Evolutionary conservation across 2,329 filamentous ascomycete species (phyloP).

Genomic region (Colletotrichum sp.): DNA sequence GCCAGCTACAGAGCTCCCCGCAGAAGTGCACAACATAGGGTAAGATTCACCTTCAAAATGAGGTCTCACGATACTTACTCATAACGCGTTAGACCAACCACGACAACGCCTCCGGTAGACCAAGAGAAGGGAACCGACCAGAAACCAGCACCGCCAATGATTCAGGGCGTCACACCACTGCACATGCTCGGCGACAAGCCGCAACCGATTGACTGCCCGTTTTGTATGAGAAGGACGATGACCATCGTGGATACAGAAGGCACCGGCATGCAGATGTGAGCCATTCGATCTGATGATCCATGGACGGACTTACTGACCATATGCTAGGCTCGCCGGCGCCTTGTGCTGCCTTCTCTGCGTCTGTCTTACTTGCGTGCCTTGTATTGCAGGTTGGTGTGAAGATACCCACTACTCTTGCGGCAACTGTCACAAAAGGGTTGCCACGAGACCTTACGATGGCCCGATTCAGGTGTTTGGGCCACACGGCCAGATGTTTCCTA

Average conservation of each 20-base stretch:
- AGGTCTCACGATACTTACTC: neutral
- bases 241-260: constrained; percentile 28
- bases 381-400: constrained; percentile 36
- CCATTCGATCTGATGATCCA: neutral
- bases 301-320: neutral
- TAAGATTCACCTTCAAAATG: no score
- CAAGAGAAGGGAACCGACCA: neutral
- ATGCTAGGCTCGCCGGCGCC: constrained; percentile 29
- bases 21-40: neutral
- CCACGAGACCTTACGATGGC: constrained; percentile 25
- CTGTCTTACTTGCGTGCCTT: constrained; percentile 35
- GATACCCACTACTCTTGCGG: constrained; percentile 33
- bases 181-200: constrained; percentile 27
- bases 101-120: neutral
- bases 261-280: constrained; percentile 4
- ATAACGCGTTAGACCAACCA: neutral
- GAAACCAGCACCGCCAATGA: neutral
- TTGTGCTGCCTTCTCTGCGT: constrained; percentile 36
- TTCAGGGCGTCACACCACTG: constrained; percentile 22
- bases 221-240: constrained; percentile 29
- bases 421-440: constrained; percentile 33
- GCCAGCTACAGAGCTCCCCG: neutral
- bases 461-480: constrained; percentile 27
- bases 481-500: neutral
- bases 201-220: constrained; percentile 35